Conservation (phyloP, 495 filamentous ascomycete species). For the Aspergillus bridgeri region DNA sequence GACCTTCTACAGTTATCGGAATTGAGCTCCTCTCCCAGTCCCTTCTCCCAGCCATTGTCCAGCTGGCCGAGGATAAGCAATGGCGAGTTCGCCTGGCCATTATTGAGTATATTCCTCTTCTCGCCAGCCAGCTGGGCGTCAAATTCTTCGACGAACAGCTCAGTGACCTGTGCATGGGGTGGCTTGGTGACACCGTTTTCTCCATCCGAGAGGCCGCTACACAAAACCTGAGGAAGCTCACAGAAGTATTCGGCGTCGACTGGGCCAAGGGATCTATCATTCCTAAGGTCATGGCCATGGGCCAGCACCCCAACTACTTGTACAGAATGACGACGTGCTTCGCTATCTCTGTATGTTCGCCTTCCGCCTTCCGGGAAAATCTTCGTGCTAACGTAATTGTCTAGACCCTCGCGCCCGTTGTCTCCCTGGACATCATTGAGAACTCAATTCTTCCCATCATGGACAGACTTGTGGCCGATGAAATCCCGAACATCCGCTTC, state of each 20-base stretch:
- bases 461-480: constrained; percentile 84
- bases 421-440: constrained; percentile 87
- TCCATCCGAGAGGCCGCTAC: constrained; percentile 97
- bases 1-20: constrained; percentile 69
- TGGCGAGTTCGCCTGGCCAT: constrained; percentile 98
- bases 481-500: constrained; percentile 98
- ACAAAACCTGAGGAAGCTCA: constrained; percentile 94
- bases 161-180: constrained; percentile 93
- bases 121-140: constrained; percentile 92
- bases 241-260: constrained; percentile 95
- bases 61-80: constrained; percentile 98
- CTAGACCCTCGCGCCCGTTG: constrained; percentile 89
- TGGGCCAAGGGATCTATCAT: constrained; percentile 98
- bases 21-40: constrained; percentile 96
- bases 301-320: constrained; percentile 94
- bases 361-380: background rate
- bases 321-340: constrained; percentile 99
- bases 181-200: constrained; percentile 99
- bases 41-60: constrained; percentile 95
- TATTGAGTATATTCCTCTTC: constrained; percentile 97
- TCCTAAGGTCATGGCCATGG: constrained; percentile 97
- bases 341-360: constrained; percentile 82
- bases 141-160: constrained; percentile 98
- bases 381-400: constrained; percentile 2
- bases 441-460: constrained; percentile 93